A percentile compares a stretch with the other conserved stretches of the same genome.
These are phyloP conservation scores for Penicillium nucicola DNA, from an alignment of 495 filamentous ascomycete species.

Conservation along the genomic window DNA sequence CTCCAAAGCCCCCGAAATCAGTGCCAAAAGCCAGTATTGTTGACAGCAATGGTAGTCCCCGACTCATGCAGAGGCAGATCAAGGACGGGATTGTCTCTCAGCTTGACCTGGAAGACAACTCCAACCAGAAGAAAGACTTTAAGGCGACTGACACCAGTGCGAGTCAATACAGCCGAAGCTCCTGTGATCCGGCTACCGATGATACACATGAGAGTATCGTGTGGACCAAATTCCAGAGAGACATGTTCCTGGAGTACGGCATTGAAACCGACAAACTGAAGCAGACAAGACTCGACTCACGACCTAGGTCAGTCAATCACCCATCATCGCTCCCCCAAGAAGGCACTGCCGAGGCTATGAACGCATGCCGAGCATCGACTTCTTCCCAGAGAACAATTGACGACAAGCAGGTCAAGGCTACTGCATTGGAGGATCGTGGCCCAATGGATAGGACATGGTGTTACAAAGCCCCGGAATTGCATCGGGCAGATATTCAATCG, in stretches of 20 bases:
- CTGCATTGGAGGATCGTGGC: background rate
- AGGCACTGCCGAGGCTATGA: background rate
- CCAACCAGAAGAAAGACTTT: background rate
- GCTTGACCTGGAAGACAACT: background rate
- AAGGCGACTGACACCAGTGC: constrained; percentile 4
- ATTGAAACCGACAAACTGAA: constrained; percentile 12
- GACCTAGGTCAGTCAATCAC: background rate
- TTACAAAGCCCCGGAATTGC: background rate
- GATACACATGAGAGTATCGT: background rate
- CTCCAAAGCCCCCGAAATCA: background rate
- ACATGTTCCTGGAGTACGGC: constrained; percentile 25
- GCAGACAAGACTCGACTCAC: background rate
- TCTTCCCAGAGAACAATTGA: constrained; percentile 3
- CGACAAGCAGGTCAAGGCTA: background rate
- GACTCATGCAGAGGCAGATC: constrained; percentile 3
- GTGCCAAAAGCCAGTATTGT: constrained; percentile 17
- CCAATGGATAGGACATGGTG: background rate
- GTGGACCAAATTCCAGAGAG: constrained; percentile 18
- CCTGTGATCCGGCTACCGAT: background rate
- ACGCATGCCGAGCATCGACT: background rate
- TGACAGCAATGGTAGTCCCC: constrained; percentile 31
- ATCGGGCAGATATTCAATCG: background rate
- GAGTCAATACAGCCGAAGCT: constrained; percentile 8
- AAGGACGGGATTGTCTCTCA: background rate
- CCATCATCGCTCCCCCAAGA: background rate